Evolutionary conservation across 495 filamentous ascomycete genomes (phyloP), one percentile per base, ranked within the genome.

Genomic region (Penicillium silybi): DNA sequence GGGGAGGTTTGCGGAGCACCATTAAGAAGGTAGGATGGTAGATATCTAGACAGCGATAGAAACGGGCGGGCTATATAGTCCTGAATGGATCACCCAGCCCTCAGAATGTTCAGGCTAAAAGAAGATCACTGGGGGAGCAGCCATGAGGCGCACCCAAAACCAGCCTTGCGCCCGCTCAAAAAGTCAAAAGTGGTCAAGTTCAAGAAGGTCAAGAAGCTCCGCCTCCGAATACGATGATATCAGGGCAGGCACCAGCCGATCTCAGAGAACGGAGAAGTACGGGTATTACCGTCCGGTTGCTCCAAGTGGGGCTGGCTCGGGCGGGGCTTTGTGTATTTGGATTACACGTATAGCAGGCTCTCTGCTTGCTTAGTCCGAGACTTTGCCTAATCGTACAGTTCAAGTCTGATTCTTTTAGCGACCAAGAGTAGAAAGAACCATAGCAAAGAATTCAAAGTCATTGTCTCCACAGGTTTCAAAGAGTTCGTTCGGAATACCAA

Each of bases 1-100:
- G 73, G 54, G 71, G 68, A 61, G 60, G 65, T 62, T 76, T 76
- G 54, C 73, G 70, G 59, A 76, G 61, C 57, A 74, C 73, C 73
- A 76, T 76, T 60, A 73, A 73, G 65, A 58, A 41, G 7, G 22
- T 18, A 41, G 7, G 22, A 16, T 5, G 23, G 37, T 17, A 6
- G 13, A 29, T 27, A 41, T 20, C 19, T 17, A 48, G 15, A 43
- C 19, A 2, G 18, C 4, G 6, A 19, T 17, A 39, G 16, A 16
- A 19, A 16, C 9, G 32, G 32, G 4, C 6, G 9, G 18, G n/a
- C 13, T 39, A 39, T 16, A 39, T 39, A 39, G 29, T 32, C 29
- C 29, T 3, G 11, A 10, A 10, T 8, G 29, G 37, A 39, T 19
- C 6, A 17, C 2, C 37, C 15, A 18, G 37, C 16, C 37, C 37